phyloP scores from a whole-genome alignment of 2,329 filamentous ascomycete species.

The Tolypocladium sp. region DNA sequence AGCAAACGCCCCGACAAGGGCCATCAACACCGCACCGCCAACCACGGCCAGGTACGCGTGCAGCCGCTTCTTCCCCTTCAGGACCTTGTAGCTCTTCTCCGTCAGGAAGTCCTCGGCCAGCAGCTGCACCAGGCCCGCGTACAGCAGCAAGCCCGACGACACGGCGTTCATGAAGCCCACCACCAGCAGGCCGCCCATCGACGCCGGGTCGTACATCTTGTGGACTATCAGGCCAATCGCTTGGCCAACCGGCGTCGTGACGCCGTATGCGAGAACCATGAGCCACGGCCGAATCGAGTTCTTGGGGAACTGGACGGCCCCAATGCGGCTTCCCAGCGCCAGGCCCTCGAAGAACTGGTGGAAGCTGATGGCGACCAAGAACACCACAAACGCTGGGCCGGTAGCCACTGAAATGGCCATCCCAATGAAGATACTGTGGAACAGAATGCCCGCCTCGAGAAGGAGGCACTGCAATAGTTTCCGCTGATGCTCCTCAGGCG shows the following conservation, averaged over 20 bases:
- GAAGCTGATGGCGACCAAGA: conserved; percentile 72
- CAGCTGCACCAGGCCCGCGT: conserved; percentile 76
- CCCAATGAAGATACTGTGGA: conserved; percentile 79
- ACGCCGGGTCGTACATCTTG: conserved; percentile 71
- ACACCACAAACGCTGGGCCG: conserved; percentile 69
- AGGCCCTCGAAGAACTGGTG: conserved; percentile 87
- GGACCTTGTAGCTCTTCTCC: conserved; percentile 61
- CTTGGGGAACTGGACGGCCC: conserved; percentile 68
- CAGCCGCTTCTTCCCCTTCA: conserved; percentile 52
- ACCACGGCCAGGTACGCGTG: conserved; percentile 57
- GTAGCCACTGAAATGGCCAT: conserved; percentile 80
- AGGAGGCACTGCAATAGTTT: conserved; percentile 70
- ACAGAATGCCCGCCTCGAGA: conserved; percentile 74
- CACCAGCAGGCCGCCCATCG: conserved; percentile 59
- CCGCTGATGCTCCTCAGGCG: conserved; percentile 51
- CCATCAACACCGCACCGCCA: conserved; percentile 59
- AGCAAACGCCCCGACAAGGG: conserved; percentile 63
- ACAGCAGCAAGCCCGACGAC: conserved; percentile 69
- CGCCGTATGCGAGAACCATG: conserved; percentile 69
- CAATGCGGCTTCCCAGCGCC: conserved; percentile 76
- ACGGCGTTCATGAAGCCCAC: conserved; percentile 86
- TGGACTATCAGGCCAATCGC: conserved; percentile 73
- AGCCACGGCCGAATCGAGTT: conserved; percentile 71
- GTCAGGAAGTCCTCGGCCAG: conserved; percentile 76
- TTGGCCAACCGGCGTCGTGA: conserved; percentile 74